Base-by-base conservation (phyloP, 1,284 basidiomycete genomes). In the Blastosporella zonata region DNA sequence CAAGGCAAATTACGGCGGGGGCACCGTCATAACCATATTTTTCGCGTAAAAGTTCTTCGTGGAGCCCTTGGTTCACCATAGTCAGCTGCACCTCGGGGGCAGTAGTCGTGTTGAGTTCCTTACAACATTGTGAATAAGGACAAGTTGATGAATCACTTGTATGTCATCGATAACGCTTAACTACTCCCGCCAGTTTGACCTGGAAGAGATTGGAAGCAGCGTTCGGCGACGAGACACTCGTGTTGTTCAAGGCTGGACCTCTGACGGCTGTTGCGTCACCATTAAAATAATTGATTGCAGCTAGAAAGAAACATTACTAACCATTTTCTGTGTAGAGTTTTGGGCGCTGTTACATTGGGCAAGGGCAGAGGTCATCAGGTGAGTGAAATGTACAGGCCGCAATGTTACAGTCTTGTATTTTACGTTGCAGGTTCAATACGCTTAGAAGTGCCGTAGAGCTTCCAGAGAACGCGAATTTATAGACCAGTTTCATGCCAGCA, bases 191-290 rank as follows among this genome's bases (percentile, higher is more conserved):
- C 43, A 36, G 43, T 45, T 15, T 28, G n/a, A n/a, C 22, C 25
- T 25, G 43, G 43, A 18, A 45, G 43, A 31, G 43, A 36, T 22
- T 45, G 43, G 13, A 45, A 31, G 22, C 43, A 45, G 6, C 10
- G n/a, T 45, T 45, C 43, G 15, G 43, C 43, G 6, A 20, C 13
- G 17, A 45, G 21, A 22, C 35, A 45, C 15, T 25, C 25, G 10
- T 45, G 31, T 17, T 45, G 43, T 15, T 46, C 44, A 15, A 12
- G 6, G 23, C 15, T 17, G 15, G 34, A 28, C 9, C 37, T 34
- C 34, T 37, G 34, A 21, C 44, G 34, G 20, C 44, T 46, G 13
- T 22, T 18, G 31, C 22, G 12, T 6, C n/a, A 15, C 4, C 6
- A 2, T 2, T 6, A 27, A 5, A 10, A 27, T 27, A 5, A 10